Base-by-base conservation (phyloP, 139 green algal species). In the Axilococcus clingmanii region DNA sequence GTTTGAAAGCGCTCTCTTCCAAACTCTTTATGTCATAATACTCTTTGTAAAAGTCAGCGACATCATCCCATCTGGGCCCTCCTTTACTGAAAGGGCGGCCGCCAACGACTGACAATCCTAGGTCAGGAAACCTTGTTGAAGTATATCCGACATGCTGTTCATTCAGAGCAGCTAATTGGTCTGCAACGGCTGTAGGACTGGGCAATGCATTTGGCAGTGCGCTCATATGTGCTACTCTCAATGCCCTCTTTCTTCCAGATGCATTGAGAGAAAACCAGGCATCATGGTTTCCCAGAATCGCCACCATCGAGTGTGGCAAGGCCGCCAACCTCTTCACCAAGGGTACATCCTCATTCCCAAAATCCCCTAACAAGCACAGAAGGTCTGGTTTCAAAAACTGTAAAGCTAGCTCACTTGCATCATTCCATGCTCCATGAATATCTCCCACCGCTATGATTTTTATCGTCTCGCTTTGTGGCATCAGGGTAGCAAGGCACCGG, bases 231-330 rank as follows among this genome's bases (percentile, higher is more conserved):
- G 49, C 49, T 20, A 46, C 29, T 46, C 35, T 40, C 22, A 42
- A 23, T 7, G 23, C 28, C 12, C 60, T 34, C 16, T 32, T n/a
- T 30, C 20, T 48, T 6, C 60, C 60, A 14, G 34, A 17, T 20
- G 20, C 24, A 3, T 52, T 74, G 27, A 74, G 40, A 25, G 22
- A 45, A 48, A 55, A 65, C 76, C 75, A 83, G 1, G 70, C 75
- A 35, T 83, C 71, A 45, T 81, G 76, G 61, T 83, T 85, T 20
- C 77, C 76, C 25, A 86, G 50, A 3, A 80, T 72, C 25, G 82
- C 63, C 0, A 68, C 69, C 36, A 78, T 83, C 16, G 12, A 16
- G 16, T 22, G 7, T 14, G 41, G n/a, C 27, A 80, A 28, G 28
- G 45, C 17, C 0, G 65, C 60, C 2, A 85, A 61, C 30, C 61